A percentile compares a stretch with the other conserved stretches of the same genome.
Conservation (phyloP, 139 green algal species). For the Chlorella sp. region DNA sequence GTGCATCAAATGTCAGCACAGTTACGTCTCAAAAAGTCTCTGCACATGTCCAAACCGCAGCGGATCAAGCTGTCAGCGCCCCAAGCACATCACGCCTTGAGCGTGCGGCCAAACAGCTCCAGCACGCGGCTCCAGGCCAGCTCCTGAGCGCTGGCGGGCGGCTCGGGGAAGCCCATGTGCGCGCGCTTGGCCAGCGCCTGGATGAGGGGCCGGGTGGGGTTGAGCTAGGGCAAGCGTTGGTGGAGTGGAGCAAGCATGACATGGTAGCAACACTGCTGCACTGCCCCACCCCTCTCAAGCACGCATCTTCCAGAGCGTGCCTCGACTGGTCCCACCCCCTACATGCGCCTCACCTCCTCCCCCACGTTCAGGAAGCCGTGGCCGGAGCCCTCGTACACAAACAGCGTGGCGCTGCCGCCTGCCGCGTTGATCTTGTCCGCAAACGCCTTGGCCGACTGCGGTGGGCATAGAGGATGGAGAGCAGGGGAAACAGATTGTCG, state of each 20-base stretch:
- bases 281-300: background rate
- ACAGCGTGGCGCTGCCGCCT: slow-evolving; percentile 51
- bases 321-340: background rate
- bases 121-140: slow-evolving; percentile 36
- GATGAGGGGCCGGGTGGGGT: background rate
- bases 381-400: slow-evolving; percentile 57
- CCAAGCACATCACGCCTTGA: slow-evolving; percentile 42
- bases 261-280: background rate
- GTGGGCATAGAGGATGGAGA: background rate
- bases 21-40: too few relatives aligned
- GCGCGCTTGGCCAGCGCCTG: slow-evolving; percentile 26
- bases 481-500: too few relatives aligned
- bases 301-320: background rate
- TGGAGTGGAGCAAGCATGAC: background rate
- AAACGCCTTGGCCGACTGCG: slow-evolving; percentile 37
- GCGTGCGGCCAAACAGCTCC: slow-evolving; percentile 28
- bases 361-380: slow-evolving; percentile 67
- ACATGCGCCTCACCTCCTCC: background rate
- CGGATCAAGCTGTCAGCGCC: too few relatives aligned
- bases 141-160: slow-evolving; percentile 15
- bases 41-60: too few relatives aligned
- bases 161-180: slow-evolving; percentile 49
- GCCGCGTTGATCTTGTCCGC: slow-evolving; percentile 57
- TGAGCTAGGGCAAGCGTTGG: background rate
- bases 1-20: too few relatives aligned